Percentiles rank a stretch among this genome's conserved stretches.
Conservation (phyloP, 2,329 filamentous ascomycete genomes). For the Raffaelea albimanens region DNA sequence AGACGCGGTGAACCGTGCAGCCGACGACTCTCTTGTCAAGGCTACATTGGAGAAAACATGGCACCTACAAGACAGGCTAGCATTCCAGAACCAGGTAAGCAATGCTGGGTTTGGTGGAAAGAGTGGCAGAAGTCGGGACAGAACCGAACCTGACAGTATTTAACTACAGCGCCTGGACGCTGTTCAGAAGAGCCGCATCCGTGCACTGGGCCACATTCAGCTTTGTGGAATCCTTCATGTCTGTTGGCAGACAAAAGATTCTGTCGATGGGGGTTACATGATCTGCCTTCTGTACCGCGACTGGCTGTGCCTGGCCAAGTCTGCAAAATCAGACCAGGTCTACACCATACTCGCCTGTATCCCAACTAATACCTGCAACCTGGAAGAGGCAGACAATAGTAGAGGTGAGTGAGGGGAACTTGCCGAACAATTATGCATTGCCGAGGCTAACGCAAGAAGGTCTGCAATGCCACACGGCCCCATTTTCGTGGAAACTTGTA, state of each 20-base stretch:
- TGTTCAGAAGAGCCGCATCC: conserved; percentile 56
- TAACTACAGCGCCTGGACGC: conserved; percentile 35
- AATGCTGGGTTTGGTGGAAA: too few species aligned
- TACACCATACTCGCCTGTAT: conserved; percentile 72
- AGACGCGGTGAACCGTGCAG: conserved; percentile 74
- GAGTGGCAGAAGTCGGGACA: too few species aligned
- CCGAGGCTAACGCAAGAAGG: conserved; percentile 40
- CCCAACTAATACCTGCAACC: conserved; percentile 50
- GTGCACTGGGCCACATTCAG: conserved; percentile 68
- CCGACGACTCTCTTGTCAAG: conserved; percentile 62
- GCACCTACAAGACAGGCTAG: conserved; percentile 71
- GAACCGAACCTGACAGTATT: background rate
- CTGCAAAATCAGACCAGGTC: conserved; percentile 51
- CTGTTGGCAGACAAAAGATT: conserved; percentile 64
- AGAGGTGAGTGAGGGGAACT: conserved; percentile 43
- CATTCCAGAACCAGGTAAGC: conserved; percentile 61
- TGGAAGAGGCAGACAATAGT: conserved; percentile 68
- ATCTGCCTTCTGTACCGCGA: conserved; percentile 76
- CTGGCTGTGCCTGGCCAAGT: conserved; percentile 65
- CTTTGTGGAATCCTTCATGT: conserved; percentile 78
- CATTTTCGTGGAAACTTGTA: conserved; percentile 84
- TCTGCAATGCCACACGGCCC: conserved; percentile 75
- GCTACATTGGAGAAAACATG: conserved; percentile 71
- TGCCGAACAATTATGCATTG: background rate
- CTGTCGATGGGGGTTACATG: conserved; percentile 70